These are phyloP conservation scores for Dendrobium nobile DNA, from an alignment of 106 monocot genomes.

Conservation along the genomic window DNA sequence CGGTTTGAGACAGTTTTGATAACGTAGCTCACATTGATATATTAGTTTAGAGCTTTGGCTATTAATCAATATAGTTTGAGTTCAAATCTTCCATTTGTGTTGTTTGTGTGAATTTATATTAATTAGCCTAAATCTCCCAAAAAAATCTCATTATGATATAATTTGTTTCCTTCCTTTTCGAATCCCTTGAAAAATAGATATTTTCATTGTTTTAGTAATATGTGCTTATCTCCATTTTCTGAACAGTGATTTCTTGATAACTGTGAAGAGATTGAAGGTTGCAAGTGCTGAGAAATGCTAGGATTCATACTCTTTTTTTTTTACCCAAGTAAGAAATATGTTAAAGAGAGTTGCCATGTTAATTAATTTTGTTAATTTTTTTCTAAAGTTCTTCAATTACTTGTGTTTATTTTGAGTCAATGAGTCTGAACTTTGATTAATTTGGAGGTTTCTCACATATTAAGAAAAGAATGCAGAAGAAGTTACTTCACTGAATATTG, in stretches of 20 bases:
- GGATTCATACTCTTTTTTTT: not conserved
- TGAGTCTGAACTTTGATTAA: not conserved
- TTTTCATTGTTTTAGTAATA: not conserved
- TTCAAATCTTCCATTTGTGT: too few relatives aligned
- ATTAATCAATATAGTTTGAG: too few relatives aligned
- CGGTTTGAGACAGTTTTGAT: too few relatives aligned
- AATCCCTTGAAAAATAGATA: not conserved
- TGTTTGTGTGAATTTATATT: too few relatives aligned
- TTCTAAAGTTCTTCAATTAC: not conserved
- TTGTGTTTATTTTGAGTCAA: not conserved
- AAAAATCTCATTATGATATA: not conserved
- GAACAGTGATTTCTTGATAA: not conserved
- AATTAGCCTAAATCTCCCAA: not conserved
- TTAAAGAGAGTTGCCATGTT: not conserved
- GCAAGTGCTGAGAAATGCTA: not conserved
- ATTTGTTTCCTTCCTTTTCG: not conserved
- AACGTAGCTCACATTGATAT: not conserved
- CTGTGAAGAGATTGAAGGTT: constrained; percentile 1
- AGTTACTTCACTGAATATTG: not conserved
- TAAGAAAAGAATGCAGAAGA: not conserved
- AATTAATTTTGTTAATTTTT: not conserved
- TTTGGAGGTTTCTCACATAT: not conserved
- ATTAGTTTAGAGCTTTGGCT: not conserved
- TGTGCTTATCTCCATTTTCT: not conserved
- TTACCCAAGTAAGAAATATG: too few relatives aligned